phyloP scores from a whole-genome alignment of 108 stramenopile genomes.

The Cylindrotheca fusiformis region DNA sequence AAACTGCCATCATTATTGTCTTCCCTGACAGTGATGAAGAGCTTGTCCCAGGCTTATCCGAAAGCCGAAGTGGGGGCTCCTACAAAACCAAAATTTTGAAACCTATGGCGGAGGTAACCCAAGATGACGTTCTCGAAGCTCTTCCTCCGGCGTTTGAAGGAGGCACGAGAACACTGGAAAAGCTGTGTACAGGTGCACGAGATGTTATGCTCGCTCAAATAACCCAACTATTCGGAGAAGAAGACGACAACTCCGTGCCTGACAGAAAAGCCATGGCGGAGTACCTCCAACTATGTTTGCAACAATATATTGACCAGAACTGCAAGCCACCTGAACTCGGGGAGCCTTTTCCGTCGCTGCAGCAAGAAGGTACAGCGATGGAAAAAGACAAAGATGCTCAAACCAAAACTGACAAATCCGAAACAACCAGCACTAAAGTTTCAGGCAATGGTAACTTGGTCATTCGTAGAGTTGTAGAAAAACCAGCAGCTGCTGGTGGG shows the following conservation, averaged over 20 bases:
- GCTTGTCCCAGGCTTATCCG: constrained; percentile 27
- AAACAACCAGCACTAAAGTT: constrained; percentile 2
- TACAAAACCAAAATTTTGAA: constrained; percentile 85
- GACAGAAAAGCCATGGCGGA: constrained; percentile 48
- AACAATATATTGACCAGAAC: constrained; percentile 61
- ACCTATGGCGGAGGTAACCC: constrained; percentile 77
- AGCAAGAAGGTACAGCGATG: not conserved
- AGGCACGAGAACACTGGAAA: constrained; percentile 64
- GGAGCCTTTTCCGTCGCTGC: constrained; percentile 40
- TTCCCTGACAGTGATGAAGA: constrained; percentile 54
- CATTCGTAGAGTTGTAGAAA: constrained; percentile 38
- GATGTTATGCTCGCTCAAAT: constrained; percentile 84
- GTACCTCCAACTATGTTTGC: constrained; percentile 67
- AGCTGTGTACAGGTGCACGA: constrained; percentile 56
- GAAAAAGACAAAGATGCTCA: not conserved
- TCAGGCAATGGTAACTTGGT: constrained; percentile 45
- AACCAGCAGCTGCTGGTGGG: not conserved
- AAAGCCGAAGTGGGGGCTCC: constrained; percentile 45
- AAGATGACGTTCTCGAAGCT: constrained; percentile 81
- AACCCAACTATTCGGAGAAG: constrained; percentile 69
- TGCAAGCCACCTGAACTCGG: constrained; percentile 69
- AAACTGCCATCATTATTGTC: constrained; percentile 80
- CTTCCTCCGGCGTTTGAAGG: constrained; percentile 76
- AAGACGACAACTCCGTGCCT: constrained; percentile 11
- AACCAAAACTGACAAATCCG: not conserved